Base-by-base conservation (phyloP, 257 asterid genomes). In the Solanum virginianum region DNA sequence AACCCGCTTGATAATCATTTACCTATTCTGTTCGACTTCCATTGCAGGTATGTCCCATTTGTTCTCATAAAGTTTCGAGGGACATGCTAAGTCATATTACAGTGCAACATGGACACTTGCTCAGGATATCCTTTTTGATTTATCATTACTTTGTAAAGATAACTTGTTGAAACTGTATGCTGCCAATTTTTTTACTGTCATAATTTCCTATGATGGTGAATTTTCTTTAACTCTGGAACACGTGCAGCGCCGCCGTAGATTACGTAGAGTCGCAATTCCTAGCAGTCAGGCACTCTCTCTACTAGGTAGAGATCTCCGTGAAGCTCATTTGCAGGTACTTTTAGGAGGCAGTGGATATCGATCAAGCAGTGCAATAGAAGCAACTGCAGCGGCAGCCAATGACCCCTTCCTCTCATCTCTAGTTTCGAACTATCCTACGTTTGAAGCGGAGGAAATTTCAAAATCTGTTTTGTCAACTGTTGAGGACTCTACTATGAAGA, bases 321-420 rank as follows among this genome's bases (percentile, higher is more conserved):
- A 95, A 84, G 97, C 98, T 88, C 97, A 94, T 87, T 84, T 93
- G 79, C 98, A 92, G 88, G 92, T 91, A 85, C 98, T 95, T 91
- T 88, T 94, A 32, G 97, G 97, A 47, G 94, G 97, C 84, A 86
- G 87, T 81, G 90, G 92, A 47, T 90, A 83, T 81, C 91, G 94
- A 85, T 88, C 98, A 24, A 92, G 70, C 80, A 88, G 80, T 89
- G 86, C 91, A 55, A 82, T 91, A 24, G 85, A 94, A 47, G 88
- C 96, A 55, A 80, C 81, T 82, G 87, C 89, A 80, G 86, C 83
- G 10, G 87, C 90, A 82, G 86, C 83, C 15, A 80, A 87, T 16
- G 97, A 94, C 87, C 93, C 94, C 59, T 83, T 91, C 53, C 92
- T 95, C 84, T 93, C 97, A 0, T 93, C 97, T 75, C 95, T 94